A percentile compares a stretch with the other conserved stretches of the same genome.
Conservation (phyloP, 1,284 basidiomycete genomes). For the Tausonia pullulans region DNA sequence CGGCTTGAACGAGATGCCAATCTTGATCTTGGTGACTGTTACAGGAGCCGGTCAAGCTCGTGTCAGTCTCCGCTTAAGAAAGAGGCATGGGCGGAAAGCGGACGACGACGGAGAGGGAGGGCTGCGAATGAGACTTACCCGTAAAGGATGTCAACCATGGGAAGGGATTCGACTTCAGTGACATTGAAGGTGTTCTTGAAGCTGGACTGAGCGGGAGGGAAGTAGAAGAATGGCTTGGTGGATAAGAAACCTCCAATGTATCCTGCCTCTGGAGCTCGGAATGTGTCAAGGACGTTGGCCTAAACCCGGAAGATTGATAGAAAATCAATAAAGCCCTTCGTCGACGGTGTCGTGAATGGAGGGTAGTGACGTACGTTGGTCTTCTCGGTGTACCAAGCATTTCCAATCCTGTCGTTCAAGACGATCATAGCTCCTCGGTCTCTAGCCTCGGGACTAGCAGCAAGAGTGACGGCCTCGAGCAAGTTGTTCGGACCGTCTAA, state of each 20-base stretch:
- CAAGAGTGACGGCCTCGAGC: slow-evolving; percentile 23
- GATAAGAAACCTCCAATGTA: slow-evolving; percentile 19
- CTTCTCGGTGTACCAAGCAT: slow-evolving; percentile 25
- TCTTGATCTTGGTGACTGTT: slow-evolving; percentile 18
- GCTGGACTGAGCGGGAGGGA: slow-evolving; percentile 15
- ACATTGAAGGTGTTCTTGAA: slow-evolving; percentile 22
- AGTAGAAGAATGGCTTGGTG: too few species aligned
- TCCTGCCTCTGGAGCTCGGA: slow-evolving; percentile 22
- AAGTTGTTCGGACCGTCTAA: slow-evolving; percentile 27
- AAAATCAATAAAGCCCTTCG: slow-evolving; percentile 20
- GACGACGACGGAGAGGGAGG: too few species aligned
- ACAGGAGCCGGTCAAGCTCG: neutral
- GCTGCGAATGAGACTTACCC: slow-evolving; percentile 6
- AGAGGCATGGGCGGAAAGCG: too few species aligned
- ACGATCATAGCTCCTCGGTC: slow-evolving; percentile 25
- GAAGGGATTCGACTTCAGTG: slow-evolving; percentile 18
- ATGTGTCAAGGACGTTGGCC: slow-evolving; percentile 27
- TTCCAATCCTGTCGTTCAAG: slow-evolving; percentile 28
- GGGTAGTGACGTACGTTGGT: too few species aligned
- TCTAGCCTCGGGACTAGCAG: slow-evolving; percentile 18
- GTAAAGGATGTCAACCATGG: slow-evolving; percentile 25
- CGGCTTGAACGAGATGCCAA: slow-evolving; percentile 18
- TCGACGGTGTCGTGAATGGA: too few species aligned
- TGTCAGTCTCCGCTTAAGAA: slow-evolving; percentile 2
- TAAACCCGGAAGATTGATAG: too few species aligned